phyloP scores from a whole-genome alignment of 2,329 filamentous ascomycete genomes.

The Colletotrichum cereale region DNA sequence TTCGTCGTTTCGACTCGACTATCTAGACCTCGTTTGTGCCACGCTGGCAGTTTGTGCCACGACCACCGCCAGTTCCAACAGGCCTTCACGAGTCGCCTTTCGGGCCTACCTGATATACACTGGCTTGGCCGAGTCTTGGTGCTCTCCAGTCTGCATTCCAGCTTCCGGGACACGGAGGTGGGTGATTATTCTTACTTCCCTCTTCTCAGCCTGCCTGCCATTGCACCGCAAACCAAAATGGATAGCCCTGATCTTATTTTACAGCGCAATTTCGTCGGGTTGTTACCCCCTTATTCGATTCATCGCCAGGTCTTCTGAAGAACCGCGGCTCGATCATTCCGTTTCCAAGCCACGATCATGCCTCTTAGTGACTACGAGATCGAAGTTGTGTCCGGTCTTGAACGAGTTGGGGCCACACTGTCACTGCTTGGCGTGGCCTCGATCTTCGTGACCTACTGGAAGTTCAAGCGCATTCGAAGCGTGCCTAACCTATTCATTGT shows the following conservation, averaged over 20 bases:
- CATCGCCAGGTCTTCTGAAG: background rate
- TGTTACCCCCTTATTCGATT: background rate
- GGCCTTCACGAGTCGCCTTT: background rate
- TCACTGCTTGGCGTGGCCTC: slow-evolving; percentile 64
- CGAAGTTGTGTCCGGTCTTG: slow-evolving; percentile 59
- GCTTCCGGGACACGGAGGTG: slow-evolving; percentile 12
- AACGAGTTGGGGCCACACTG: slow-evolving; percentile 66
- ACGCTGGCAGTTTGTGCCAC: slow-evolving; percentile 11
- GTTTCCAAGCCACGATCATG: background rate
- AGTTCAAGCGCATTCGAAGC: slow-evolving; percentile 66
- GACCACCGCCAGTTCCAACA: background rate
- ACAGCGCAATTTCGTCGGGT: background rate
- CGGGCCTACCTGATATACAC: slow-evolving; percentile 6
- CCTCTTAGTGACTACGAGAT: slow-evolving; percentile 52
- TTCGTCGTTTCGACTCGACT: background rate
- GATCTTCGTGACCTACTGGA: slow-evolving; percentile 65
- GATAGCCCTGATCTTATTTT: background rate
- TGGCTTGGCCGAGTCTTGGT: background rate
- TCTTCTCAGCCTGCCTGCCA: background rate
- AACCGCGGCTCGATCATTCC: background rate
- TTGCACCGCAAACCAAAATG: background rate
- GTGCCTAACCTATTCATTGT: slow-evolving; percentile 73
- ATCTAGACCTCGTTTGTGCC: slow-evolving; percentile 7
- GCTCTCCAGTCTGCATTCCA: slow-evolving; percentile 3
- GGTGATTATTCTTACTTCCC: background rate